Base-by-base conservation (phyloP, 768 basidiomycete genomes). In the Tylopilus rubrobrunneus region DNA sequence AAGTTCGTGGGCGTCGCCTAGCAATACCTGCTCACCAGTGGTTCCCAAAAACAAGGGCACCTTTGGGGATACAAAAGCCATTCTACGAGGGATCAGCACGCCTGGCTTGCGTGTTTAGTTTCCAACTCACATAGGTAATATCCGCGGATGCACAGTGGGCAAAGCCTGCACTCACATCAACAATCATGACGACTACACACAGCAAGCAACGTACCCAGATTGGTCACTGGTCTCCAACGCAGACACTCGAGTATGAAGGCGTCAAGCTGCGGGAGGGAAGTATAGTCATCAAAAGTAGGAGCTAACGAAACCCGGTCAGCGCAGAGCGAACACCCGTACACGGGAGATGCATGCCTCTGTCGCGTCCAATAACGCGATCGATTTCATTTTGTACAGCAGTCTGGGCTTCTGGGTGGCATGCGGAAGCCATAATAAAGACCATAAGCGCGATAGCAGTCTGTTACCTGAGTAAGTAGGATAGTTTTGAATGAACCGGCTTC, bases 91-190 rank as follows among this genome's bases (percentile, higher is more conserved):
- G 48, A 19, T 12, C 7, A 60, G 51, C 6, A 56, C 4, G 25
- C 39, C 37, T 5, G 12, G 15, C 12, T 15, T 29, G 28, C 21
- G 28, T 11, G 7, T 31, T 7, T 8, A 19, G 8, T 3, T 6
- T 14, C n/a, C 39, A 45, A 67, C 68, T 57, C 51, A 83, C 84
- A 75, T 83, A 88, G 25, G 80, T 63, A 29, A 89, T 79, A 48
- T 88, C 85, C 51, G 78, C 78, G 2, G 79, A 81, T 1, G 86
- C 79, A 43, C 79, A 78, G 57, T 89, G 87, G 4, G 83, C 74
- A 56, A 86, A 84, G 1, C 85, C 85, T 65, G 45, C 3, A 29
- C 46, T 7, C 2, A 11, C 4, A 8, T 67, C 46, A 57, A 40
- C 29, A 36, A 1, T 9, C 5, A 23, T 4, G 40, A 47, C 7